Percentiles rank a stretch among this genome's conserved stretches.
These are phyloP conservation scores for Malus sylvestris DNA, from an alignment of 306 rosid genomes.

Conservation along the genomic window DNA sequence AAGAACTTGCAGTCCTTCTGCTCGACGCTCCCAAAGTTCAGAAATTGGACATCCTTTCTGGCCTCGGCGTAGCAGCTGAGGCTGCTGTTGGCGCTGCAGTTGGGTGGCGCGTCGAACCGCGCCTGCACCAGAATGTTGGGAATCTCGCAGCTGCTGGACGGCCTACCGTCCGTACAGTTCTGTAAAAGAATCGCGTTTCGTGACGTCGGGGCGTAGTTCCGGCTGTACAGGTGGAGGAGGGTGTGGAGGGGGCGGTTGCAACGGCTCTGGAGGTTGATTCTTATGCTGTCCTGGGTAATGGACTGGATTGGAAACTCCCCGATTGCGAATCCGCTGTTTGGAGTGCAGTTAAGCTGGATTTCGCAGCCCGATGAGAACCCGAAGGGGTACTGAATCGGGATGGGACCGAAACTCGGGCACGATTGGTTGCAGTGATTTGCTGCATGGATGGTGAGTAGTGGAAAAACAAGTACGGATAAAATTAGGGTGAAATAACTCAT, in stretches of 20 bases:
- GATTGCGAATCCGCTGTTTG: conserved; percentile 19
- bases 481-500: not conserved
- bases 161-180: conserved; percentile 27
- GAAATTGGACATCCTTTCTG: conserved; percentile 7
- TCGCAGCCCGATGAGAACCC: conserved; percentile 75
- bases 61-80: conserved; percentile 56
- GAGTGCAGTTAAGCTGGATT: conserved; percentile 53
- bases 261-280: conserved; percentile 28
- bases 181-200: conserved; percentile 58
- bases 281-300: conserved; percentile 31
- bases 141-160: conserved; percentile 34
- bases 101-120: conserved; percentile 32
- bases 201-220: conserved; percentile 57
- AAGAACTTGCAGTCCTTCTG: conserved; percentile 33
- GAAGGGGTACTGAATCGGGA: conserved; percentile 41
- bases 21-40: conserved; percentile 14
- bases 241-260: conserved; percentile 48
- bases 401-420: conserved; percentile 21
- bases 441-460: conserved; percentile 7
- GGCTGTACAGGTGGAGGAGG: conserved; percentile 42
- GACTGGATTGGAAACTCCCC: conserved; percentile 48
- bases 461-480: not conserved
- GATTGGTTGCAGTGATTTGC: conserved; percentile 32
- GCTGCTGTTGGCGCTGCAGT: conserved; percentile 32
- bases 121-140: conserved; percentile 47